Evolutionary conservation across 805 yeast genomes (phyloP).

Genomic region (Ogataea paradorogensis): DNA sequence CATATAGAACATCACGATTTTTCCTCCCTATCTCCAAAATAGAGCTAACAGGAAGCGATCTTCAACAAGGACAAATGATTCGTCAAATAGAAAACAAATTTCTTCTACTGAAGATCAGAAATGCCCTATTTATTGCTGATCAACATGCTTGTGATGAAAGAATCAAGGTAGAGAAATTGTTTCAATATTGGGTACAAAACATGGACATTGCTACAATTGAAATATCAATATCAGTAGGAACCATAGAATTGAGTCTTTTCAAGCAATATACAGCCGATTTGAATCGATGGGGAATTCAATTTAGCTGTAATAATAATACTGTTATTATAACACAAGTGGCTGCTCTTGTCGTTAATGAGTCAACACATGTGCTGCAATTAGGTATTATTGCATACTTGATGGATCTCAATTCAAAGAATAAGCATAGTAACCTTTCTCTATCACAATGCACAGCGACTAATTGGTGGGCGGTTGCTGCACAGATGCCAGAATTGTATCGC

Average conservation of each 20-base stretch:
- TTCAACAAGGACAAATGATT: constrained; percentile 33
- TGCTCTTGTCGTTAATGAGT: constrained; percentile 13
- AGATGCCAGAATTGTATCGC: constrained; percentile 49
- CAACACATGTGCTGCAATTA: constrained; percentile 31
- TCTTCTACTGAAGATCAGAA: constrained; percentile 41
- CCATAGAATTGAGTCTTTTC: constrained; percentile 35
- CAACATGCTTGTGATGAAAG: constrained; percentile 90
- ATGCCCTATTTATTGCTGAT: constrained; percentile 48
- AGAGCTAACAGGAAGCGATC: constrained; percentile 25
- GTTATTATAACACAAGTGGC: constrained; percentile 44
- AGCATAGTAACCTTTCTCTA: constrained; percentile 11
- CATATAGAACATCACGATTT: constrained; percentile 13
- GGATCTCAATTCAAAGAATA: constrained; percentile 39
- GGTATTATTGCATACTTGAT: constrained; percentile 43
- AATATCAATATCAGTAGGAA: constrained; percentile 24
- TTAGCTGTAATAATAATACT: background rate
- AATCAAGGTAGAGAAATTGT: constrained; percentile 51
- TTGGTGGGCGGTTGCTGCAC: constrained; percentile 40
- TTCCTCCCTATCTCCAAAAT: constrained; percentile 12
- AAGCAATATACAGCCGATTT: constrained; percentile 15
- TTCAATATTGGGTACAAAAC: constrained; percentile 36
- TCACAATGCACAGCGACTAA: background rate
- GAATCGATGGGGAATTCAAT: constrained; percentile 45
- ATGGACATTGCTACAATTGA: background rate
- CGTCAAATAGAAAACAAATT: constrained; percentile 66